Evolutionary conservation across 176 grass and related monocot genomes (phyloP).

Genomic region (Cymbopogon citratus): DNA sequence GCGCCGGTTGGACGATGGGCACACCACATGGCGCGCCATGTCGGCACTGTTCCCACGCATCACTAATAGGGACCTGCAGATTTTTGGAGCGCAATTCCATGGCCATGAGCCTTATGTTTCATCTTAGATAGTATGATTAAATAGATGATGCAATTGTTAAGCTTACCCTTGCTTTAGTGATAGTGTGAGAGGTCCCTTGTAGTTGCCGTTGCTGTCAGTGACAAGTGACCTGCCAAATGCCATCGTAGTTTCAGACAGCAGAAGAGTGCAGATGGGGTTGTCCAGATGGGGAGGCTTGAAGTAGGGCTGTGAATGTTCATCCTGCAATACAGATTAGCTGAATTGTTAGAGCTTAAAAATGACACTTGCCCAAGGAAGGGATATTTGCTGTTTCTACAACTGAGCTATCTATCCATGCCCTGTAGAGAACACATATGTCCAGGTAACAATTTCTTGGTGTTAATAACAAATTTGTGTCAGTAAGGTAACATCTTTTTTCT

Average conservation of each 20-base stretch:
- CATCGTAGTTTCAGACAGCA: constrained; percentile 84
- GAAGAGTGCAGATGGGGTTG: constrained; percentile 90
- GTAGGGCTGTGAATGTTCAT: constrained; percentile 92
- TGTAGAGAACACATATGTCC: background rate
- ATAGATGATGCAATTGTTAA: background rate
- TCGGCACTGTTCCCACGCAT: constrained; percentile 99
- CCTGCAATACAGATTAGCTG: constrained; percentile 46
- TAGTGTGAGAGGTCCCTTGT: constrained; percentile 83
- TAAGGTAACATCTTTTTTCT: background rate
- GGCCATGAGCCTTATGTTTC: background rate
- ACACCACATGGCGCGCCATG: constrained; percentile 89
- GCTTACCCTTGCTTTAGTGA: constrained; percentile 85
- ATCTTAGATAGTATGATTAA: background rate
- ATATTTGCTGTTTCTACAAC: background rate
- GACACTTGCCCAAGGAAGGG: background rate
- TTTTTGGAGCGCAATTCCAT: background rate
- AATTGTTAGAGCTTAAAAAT: background rate
- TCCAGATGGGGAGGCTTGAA: constrained; percentile 97
- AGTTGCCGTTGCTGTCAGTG: constrained; percentile 92
- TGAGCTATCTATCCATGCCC: background rate
- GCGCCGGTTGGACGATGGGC: constrained; percentile 67
- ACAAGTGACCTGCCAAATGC: constrained; percentile 85
- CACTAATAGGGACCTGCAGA: constrained; percentile 73
- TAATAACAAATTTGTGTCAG: background rate
- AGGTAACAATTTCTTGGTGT: background rate